These are phyloP conservation scores for Mycena venus DNA, from an alignment of 768 basidiomycete genomes.

Conservation along the genomic window DNA sequence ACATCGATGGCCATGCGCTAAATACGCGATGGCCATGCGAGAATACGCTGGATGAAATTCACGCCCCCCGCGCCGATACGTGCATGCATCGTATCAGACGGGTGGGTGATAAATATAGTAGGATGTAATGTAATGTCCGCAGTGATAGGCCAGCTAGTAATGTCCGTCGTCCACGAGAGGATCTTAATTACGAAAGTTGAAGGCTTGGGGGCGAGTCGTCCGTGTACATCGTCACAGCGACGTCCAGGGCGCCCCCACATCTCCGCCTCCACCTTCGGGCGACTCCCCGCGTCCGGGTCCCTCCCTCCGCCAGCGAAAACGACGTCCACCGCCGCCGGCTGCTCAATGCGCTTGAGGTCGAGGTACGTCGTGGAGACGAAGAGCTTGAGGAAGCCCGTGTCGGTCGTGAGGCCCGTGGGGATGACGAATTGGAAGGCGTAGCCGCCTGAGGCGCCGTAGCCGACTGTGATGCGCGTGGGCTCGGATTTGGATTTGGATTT, in stretches of 20 bases:
- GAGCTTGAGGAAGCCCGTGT: conserved; percentile 60
- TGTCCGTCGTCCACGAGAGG: background rate
- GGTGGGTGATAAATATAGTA: too few relatives aligned
- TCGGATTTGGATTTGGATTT: background rate
- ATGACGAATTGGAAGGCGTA: conserved; percentile 45
- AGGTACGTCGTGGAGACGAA: conserved; percentile 61
- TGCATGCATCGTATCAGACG: too few relatives aligned
- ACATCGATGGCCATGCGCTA: too few relatives aligned
- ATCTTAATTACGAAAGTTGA: background rate
- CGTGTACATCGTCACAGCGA: conserved; percentile 19
- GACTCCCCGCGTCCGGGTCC: background rate
- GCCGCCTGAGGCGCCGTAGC: conserved; percentile 23
- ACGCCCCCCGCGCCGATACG: too few relatives aligned
- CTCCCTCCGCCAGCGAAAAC: background rate
- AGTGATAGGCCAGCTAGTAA: too few relatives aligned
- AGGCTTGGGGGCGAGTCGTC: background rate
- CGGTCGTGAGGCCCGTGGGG: conserved; percentile 44
- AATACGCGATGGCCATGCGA: too few relatives aligned
- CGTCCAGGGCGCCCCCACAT: conserved; percentile 17
- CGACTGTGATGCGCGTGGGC: conserved; percentile 23
- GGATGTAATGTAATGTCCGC: too few relatives aligned
- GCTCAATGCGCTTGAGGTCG: conserved; percentile 58
- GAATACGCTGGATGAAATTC: too few relatives aligned
- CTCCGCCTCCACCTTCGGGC: background rate
- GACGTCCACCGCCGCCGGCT: conserved; percentile 33